Base-by-base conservation (phyloP, 2,329 filamentous ascomycete genomes). In the Botrytis porri region DNA sequence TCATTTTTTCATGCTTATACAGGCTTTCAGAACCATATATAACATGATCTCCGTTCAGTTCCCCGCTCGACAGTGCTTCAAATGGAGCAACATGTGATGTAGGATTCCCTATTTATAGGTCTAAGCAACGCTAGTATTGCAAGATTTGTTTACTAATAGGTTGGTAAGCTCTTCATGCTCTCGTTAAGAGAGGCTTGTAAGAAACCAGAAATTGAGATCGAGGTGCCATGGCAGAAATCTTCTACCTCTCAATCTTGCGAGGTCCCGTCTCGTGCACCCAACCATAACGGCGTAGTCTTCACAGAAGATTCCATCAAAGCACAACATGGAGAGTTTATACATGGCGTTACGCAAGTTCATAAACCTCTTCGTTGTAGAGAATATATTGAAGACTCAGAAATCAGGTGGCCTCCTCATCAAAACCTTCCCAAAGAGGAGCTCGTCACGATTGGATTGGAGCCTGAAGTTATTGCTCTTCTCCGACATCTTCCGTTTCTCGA, bases 191-290 rank as follows among this genome's bases (percentile, higher is more conserved):
- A n/a, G 37, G 39, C 39, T 45, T 61, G 67, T 60, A 25, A 48
- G 54, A 61, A 70, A 48, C 54, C 54, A 35, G 51, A 37, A 25
- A 70, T 32, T 61, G 54, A 48, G 43, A 20, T 61, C 57, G 45
- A 61, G 54, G 54, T 62, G 48, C 67, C 67, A 37, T 70, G 54
- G 54, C 35, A 62, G 67, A 70, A 70, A 59, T 57, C 32, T 62
- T 39, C 67, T 62, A 57, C 39, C 32, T 43, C n/a, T 43, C 54
- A 35, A 22, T 57, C 37, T 59, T 41, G 48, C 54, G 39, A 45
- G 32, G 48, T 48, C n/a, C 25, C 12, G n/a, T 54, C 54, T 70
- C 22, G 18, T 4, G 54, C n/a, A 25, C 37, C 25, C 39, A 25
- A 29, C 25, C 22, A 54, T 54, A 43, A 41, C 39, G 67, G 45